Conservation (phyloP, 305 asterid species). For the Stenogyne calaminthoides region DNA sequence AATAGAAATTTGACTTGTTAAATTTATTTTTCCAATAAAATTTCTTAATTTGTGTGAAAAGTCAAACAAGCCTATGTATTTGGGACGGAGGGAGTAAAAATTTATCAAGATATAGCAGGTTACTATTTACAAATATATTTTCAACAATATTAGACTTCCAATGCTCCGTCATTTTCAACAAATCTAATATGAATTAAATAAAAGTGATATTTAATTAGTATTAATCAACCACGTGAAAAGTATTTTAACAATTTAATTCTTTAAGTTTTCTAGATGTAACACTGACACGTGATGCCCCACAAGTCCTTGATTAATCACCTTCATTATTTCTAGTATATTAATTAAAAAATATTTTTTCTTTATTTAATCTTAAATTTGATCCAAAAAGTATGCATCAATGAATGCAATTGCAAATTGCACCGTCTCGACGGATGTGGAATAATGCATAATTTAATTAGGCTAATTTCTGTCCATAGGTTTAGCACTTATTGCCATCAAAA, state of each 20-base stretch:
- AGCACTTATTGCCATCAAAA: conserved; percentile 30
- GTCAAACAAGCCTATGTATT: no score
- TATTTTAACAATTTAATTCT: no score
- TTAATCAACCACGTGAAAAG: no score
- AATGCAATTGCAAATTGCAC: conserved; percentile 30
- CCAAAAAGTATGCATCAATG: conserved; percentile 9
- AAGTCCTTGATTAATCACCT: no score
- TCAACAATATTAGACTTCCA: background rate
- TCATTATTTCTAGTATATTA: background rate
- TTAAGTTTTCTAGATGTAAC: no score
- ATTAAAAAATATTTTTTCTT: background rate
- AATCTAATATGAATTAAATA: background rate
- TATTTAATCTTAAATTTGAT: background rate
- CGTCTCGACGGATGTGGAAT: conserved; percentile 23
- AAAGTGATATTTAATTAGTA: background rate
- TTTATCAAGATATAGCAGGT: no score
- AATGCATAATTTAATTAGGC: conserved; percentile 1
- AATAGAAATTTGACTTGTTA: no score
- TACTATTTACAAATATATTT: no score
- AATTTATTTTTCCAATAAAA: no score
- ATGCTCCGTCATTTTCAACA: background rate
- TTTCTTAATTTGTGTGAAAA: no score
- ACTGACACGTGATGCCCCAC: no score
- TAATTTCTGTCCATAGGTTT: conserved; percentile 16
- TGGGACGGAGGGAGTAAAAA: no score